These are phyloP conservation scores for Rhodotorula toruloides DNA, from an alignment of 768 basidiomycete genomes.

Conservation along the genomic window DNA sequence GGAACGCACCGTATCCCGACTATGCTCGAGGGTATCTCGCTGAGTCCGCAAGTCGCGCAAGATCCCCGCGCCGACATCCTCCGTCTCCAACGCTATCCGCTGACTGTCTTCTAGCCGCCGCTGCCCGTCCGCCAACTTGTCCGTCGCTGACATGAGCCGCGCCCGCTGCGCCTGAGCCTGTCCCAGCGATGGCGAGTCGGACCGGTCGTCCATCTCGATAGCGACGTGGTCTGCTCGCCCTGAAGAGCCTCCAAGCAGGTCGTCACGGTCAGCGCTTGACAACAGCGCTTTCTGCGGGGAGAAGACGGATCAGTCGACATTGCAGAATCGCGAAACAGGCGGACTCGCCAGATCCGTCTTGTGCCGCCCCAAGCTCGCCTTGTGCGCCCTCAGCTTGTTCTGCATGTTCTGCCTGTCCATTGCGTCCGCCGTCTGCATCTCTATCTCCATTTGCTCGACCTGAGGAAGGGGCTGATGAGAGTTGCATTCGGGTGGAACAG, in stretches of 20 bases:
- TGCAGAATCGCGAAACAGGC: slow-evolving; percentile 36
- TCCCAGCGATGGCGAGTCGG: slow-evolving; percentile 60
- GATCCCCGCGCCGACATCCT: slow-evolving; percentile 90
- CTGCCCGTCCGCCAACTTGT: slow-evolving; percentile 74
- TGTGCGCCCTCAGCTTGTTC: slow-evolving; percentile 65
- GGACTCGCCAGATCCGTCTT: slow-evolving; percentile 65
- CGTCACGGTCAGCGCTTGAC: slow-evolving; percentile 63
- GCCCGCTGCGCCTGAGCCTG: slow-evolving; percentile 64
- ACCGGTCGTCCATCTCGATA: slow-evolving; percentile 47
- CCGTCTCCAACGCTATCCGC: slow-evolving; percentile 88
- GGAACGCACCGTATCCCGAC: slow-evolving; percentile 70
- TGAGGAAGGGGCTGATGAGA: slow-evolving; percentile 45
- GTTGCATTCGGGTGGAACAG: neutral
- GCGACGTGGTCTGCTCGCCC: slow-evolving; percentile 45
- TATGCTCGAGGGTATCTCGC: slow-evolving; percentile 89
- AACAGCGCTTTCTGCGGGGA: slow-evolving; percentile 60
- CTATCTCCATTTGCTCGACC: slow-evolving; percentile 99
- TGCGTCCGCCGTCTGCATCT: slow-evolving; percentile 86
- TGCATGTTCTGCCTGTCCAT: slow-evolving; percentile 70
- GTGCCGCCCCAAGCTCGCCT: slow-evolving; percentile 65
- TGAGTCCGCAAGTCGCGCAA: slow-evolving; percentile 75
- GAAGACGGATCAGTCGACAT: neutral
- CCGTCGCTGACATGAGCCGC: slow-evolving; percentile 70
- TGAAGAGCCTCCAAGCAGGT: slow-evolving; percentile 58
- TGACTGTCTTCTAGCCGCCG: slow-evolving; percentile 83